phyloP scores from a whole-genome alignment of 176 grass and related monocot genomes.

The Rhynchospora tenuis region DNA sequence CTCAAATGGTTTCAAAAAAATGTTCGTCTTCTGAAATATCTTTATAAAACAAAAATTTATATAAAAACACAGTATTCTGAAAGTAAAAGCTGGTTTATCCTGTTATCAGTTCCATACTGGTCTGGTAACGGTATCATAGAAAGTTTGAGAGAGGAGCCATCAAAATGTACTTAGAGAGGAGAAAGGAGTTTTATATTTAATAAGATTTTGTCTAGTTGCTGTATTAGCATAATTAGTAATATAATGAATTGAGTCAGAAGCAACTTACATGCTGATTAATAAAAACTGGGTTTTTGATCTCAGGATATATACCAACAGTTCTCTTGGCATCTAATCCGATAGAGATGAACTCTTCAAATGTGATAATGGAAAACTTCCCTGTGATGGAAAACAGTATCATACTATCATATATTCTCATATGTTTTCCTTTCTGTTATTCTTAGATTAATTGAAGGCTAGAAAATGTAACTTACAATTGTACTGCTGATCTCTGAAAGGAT shows the following conservation, averaged over 20 bases:
- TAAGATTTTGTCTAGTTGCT: background rate
- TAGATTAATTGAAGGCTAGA: background rate
- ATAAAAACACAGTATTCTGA: background rate
- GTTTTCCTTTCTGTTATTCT: background rate
- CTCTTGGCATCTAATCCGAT: conserved; percentile 72
- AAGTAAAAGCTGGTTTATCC: background rate
- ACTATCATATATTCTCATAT: conserved; percentile 20
- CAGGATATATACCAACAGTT: conserved; percentile 91
- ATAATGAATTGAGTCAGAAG: too few species aligned
- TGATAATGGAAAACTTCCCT: conserved; percentile 61
- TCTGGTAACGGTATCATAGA: background rate
- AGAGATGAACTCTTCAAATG: conserved; percentile 92
- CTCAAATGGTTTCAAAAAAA: background rate
- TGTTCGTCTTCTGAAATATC: background rate
- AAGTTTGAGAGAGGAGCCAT: background rate
- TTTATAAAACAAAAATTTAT: background rate
- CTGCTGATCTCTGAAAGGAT: conserved; percentile 66
- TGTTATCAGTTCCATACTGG: background rate
- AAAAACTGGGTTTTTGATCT: conserved; percentile 93
- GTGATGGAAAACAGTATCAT: background rate
- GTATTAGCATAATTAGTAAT: background rate
- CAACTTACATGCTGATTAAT: conserved; percentile 90
- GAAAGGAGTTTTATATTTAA: background rate
- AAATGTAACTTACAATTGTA: conserved; percentile 45
- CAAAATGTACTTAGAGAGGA: background rate